Base-by-base conservation (phyloP, 495 filamentous ascomycete species). In the Xylaria scruposa region DNA sequence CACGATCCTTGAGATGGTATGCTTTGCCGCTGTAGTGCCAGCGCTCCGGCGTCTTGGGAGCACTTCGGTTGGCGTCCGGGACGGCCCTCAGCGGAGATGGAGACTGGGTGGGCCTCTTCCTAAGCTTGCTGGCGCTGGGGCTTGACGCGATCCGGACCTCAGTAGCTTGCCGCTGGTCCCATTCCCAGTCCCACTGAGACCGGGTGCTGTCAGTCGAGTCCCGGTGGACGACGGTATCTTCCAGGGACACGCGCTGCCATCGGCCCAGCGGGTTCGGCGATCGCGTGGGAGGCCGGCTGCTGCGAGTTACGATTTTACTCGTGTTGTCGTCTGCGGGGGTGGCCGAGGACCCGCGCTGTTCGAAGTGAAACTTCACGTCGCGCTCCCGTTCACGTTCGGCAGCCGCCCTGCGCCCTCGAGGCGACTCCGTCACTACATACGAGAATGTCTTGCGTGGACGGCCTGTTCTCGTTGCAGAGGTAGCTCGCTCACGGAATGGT, bases 11-110 rank as follows among this genome's bases (percentile, higher is more conserved):
- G 21, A 71, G 62, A n/a, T 71, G 70, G 46, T 71, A 71, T 42
- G 70, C 70, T 29, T 71, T 71, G 1, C 70, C 72, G 46, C 33
- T 67, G 51, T 47, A 24, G 62, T 75, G 73, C 67, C 74, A 81
- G 10, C 72, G 75, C 49, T 78, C 79, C 36, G 79, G 79, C 53
- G 77, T 75, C 13, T 70, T 68, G 13, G 83, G 80, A 33, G 84
- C 79, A 13, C 83, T 81, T n/a, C 79, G 77, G 58, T 83, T 82
- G 24, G 61, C 74, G 53, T 82, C 79, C 12, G 79, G 76, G 19
- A 82, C 70, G 7, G 83, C 72, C 29, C 75, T 73, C 40, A 83
- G 70, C 53, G 78, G 73, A 13, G 60, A 70, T 38, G 78, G 68
- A 13, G 49, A 63, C 3, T 31, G 49, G 24, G 38, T 2, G 10